Evolutionary conservation across 148 eudicot genomes (phyloP), one percentile per base, ranked within the genome.

Genomic region (Agrostemma githago): DNA sequence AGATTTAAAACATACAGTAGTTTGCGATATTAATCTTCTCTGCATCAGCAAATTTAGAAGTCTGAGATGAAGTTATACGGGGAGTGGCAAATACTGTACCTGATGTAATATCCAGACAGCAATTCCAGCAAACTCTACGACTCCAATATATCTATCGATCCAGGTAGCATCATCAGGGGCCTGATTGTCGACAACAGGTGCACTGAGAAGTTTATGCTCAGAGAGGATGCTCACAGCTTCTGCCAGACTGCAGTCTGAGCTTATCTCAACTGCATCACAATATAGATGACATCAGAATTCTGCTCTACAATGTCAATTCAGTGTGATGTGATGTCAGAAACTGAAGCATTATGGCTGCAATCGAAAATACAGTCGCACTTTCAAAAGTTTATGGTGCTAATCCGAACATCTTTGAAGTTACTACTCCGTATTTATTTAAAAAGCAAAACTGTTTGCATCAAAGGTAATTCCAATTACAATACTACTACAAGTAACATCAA

Each of bases 71-170:
- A 62, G 6, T 17, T 41, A 48, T 0, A 11, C 9, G 12, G 34
- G 58, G 44, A 26, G 60, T 56, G 66, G 72, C 82, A 60, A 62
- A 91, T 51, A 12, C 34, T 1, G 34, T 51, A 51, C 97, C 97
- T 91, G 98, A 77, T 94, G 96, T 66, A 94, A 77, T 54, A 94
- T 89, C 98, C 98, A 94, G 5, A 91, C 97, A 72, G 89, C 98
- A 68, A 94, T 94, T 62, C 98, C 98, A 17, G 96, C 97, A 75
- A 91, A 94, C 77, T 94, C 98, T 2, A 89, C 95, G 41, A 92
- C 82, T 51, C 98, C 98, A 39, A 94, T 76, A 72, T 94, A 94
- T 83, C 97, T 86, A 66, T 94, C 98, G 43, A 91, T 81, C 98
- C 98, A 94, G 74, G 92, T 80, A 56, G 98, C 89, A 76, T 94